Base-by-base conservation (phyloP, 2,329 filamentous ascomycete genomes). In the Curvularia lunata region DNA sequence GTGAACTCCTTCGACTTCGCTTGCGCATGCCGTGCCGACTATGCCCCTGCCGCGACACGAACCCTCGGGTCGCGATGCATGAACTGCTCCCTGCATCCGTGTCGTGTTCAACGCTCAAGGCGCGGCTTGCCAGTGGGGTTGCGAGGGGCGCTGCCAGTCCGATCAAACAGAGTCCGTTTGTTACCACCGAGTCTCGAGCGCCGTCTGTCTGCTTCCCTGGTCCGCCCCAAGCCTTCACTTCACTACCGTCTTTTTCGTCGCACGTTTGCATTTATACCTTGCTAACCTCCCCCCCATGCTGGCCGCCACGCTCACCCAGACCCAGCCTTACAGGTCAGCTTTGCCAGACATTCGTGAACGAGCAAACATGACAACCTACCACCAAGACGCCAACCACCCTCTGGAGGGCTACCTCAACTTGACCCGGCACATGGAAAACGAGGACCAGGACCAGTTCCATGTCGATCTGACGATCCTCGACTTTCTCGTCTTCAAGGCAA, bases 401-500 rank as follows among this genome's bases (percentile, higher is more conserved):
- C 57, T 65, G 42, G 66, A 68, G 4, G 73, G 73, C n/a, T 65
- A 74, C 45, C 65, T 69, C 55, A 70, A 66, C 21, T 67, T 75
- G 16, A 74, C 70, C 13, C 67, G 71, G 9, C 62, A 63, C 8
- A 75, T 77, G 73, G 72, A 75, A 16, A 64, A 61, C n/a, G 70
- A 74, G 13, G 67, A 71, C 1, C 69, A 71, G n/a, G 70, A 75
- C 30, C 78, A 79, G 40, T 67, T 79, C 21, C 82, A 85, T 18
- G 80, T 85, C 13, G 82, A 87, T 61, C 67, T 80, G 34, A 80
- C 84, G 69, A 84, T 86, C 42, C 73, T 86, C n/a, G 85, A 87
- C 66, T 86, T 85, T 62, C 69, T 86, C 4, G 65, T 82, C 40
- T 82, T 79, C 73, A 77, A 80, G 45, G 77, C 81, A 7, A 81